Conservation (phyloP, 352 stramenopile species). For the Stramenopiles sp. region DNA sequence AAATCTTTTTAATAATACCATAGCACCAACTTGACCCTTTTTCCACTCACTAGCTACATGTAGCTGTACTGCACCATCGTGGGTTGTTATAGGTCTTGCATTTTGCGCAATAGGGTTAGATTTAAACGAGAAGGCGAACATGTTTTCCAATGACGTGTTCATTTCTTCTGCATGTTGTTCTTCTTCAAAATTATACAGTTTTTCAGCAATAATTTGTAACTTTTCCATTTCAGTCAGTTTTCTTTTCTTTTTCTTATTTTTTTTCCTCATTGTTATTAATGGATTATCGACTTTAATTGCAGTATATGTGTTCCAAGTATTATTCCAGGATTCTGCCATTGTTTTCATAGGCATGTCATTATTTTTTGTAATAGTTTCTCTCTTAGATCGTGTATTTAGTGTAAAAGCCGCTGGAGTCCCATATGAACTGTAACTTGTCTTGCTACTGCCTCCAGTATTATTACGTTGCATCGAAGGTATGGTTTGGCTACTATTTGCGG, state of each 20-base stretch:
- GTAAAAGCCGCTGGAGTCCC: neutral
- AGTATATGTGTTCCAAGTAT: neutral
- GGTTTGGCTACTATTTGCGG: neutral
- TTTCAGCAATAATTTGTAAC: neutral
- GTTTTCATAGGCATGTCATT: neutral
- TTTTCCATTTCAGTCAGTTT: neutral
- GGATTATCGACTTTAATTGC: neutral
- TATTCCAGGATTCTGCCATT: neutral
- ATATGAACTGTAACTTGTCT: too few species aligned
- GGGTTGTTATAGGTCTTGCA: neutral
- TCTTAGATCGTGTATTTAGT: neutral
- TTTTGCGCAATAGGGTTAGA: neutral
- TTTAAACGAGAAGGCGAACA: neutral
- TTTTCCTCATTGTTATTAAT: neutral
- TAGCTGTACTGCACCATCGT: neutral
- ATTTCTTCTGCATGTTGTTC: neutral
- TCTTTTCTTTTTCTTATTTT: neutral
- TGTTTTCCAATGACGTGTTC: neutral
- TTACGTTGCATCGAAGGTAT: too few species aligned
- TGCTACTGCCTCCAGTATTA: neutral
- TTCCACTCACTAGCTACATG: neutral
- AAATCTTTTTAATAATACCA: neutral
- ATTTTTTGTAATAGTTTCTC: too few species aligned
- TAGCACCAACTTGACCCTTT: neutral
- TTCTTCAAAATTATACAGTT: neutral